Conservation (phyloP, 129 eudicot species). For the Centaurea solstitialis region DNA sequence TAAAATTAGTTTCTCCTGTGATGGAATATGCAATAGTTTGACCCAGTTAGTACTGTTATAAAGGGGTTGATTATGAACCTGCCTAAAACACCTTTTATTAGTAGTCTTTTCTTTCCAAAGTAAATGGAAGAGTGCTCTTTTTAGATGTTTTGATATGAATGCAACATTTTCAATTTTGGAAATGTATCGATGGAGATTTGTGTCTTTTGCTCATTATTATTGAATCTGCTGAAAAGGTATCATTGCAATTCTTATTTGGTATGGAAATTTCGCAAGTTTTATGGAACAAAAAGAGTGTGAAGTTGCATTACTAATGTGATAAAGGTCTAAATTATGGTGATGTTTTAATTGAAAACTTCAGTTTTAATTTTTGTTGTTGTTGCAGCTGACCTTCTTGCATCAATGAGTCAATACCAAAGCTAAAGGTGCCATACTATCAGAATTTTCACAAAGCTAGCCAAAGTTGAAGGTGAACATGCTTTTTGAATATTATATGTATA, state of each 20-base stretch:
- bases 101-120: background rate
- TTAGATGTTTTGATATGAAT: background rate
- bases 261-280: background rate
- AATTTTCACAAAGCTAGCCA: slow-evolving; percentile 4
- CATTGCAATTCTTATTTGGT: background rate
- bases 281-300: background rate
- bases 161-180: slow-evolving; percentile 8
- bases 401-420: slow-evolving; percentile 19
- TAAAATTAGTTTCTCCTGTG: background rate
- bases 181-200: background rate
- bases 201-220: background rate
- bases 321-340: background rate
- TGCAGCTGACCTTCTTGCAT: slow-evolving; percentile 12
- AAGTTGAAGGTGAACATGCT: slow-evolving; percentile 17
- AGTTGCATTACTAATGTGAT: background rate
- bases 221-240: background rate
- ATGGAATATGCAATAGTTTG: slow-evolving; percentile 11
- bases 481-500: background rate
- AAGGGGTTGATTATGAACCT: slow-evolving; percentile 1
- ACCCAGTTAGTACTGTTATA: background rate
- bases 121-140: background rate
- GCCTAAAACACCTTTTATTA: background rate
- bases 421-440: slow-evolving; percentile 4
- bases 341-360: background rate
- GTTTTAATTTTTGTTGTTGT: background rate